phyloP scores from a whole-genome alignment of 371 early-diverging fungal genomes.

The Blastocladiella emersonii region DNA sequence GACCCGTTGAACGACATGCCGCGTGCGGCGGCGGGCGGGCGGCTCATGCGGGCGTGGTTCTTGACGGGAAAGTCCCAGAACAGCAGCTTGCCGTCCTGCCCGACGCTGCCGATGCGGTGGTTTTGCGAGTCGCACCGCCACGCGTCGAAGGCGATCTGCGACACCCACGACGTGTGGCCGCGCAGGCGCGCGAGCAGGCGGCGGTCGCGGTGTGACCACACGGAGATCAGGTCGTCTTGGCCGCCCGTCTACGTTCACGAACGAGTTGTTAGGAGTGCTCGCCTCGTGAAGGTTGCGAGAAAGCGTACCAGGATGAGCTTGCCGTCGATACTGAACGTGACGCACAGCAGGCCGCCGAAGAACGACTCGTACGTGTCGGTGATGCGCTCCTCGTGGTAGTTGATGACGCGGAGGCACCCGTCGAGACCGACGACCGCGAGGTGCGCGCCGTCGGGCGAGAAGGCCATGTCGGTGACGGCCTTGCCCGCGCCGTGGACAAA shows the following conservation, averaged over 20 bases:
- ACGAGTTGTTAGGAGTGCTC: no score
- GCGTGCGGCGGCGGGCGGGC: background rate
- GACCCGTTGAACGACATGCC: background rate
- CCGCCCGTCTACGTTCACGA: conserved; percentile 60
- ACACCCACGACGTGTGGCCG: conserved; percentile 88
- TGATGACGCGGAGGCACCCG: conserved; percentile 59
- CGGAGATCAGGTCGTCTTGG: conserved; percentile 88
- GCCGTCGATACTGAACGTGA: conserved; percentile 87
- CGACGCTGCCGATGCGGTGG: conserved; percentile 80
- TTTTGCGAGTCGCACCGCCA: conserved; percentile 66
- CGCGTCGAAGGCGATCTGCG: conserved; percentile 76
- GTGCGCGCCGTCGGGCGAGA: conserved; percentile 73
- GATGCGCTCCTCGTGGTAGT: conserved; percentile 51
- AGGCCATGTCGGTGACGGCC: conserved; percentile 61
- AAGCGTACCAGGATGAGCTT: conserved; percentile 66
- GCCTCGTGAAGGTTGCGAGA: background rate
- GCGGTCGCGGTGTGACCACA: conserved; percentile 71
- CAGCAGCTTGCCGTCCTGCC: conserved; percentile 71
- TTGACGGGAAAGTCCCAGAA: conserved; percentile 85
- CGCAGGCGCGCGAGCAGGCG: conserved; percentile 73
- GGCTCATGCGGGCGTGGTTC: conserved; percentile 29
- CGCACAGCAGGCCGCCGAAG: conserved; percentile 73
- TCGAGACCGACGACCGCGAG: conserved; percentile 64
- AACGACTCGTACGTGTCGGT: conserved; percentile 57
- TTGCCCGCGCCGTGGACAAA: conserved; percentile 9